Conservation (phyloP, 352 stramenopile genomes). For the Phytophthora palmivora region DNA sequence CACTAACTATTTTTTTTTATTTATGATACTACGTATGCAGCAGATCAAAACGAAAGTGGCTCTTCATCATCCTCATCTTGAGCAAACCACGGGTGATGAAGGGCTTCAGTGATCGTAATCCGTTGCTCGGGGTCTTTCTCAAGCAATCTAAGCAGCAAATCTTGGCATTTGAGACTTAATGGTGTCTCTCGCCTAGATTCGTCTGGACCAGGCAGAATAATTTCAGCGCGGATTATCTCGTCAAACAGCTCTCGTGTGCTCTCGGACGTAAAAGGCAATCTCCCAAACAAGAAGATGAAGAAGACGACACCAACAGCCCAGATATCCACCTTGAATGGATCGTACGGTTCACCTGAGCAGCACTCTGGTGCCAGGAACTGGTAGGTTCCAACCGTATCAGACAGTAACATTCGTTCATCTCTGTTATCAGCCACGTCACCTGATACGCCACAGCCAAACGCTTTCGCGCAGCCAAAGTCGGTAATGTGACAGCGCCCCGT, state of each 20-base stretch:
- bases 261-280: constrained; percentile 80
- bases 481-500: constrained; percentile 81
- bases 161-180: constrained; percentile 39
- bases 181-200: constrained; percentile 15
- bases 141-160: constrained; percentile 65
- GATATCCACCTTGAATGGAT: constrained; percentile 84
- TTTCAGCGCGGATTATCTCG: constrained; percentile 60
- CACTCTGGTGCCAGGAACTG: constrained; percentile 91
- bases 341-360: constrained; percentile 83
- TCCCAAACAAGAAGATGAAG: constrained; percentile 88
- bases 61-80: constrained; percentile 55
- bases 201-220: constrained; percentile 38
- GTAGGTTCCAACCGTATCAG: constrained; percentile 90
- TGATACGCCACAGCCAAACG: constrained; percentile 7
- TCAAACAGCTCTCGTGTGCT: constrained; percentile 84
- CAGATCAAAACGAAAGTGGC: constrained; percentile 69
- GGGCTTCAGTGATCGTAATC: constrained; percentile 59
- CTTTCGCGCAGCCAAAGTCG: constrained; percentile 89
- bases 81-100: constrained; percentile 69
- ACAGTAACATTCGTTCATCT: constrained; percentile 43
- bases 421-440: neutral
- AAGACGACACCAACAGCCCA: constrained; percentile 89
- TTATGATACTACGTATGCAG: too few relatives aligned
- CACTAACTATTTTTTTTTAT: too few relatives aligned
- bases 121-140: constrained; percentile 55